A percentile compares a stretch with the other conserved stretches of the same genome.
Evolutionary conservation across 176 grass and related monocot genomes (phyloP).

Genomic region (Canna indica): DNA sequence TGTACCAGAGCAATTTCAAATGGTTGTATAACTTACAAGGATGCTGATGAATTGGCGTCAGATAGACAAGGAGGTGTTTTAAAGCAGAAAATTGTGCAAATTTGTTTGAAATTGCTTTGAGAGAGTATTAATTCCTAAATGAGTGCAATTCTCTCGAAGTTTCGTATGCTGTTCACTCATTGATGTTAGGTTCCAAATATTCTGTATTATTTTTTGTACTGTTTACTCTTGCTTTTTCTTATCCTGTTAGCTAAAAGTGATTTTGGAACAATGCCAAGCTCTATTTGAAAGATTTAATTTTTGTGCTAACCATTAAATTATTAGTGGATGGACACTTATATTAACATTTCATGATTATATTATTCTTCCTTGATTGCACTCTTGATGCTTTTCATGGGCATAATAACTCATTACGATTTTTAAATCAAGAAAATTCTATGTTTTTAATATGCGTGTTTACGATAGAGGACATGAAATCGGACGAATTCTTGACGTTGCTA

Average conservation of each 20-base stretch:
- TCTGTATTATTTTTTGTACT: neutral
- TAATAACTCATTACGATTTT: no score
- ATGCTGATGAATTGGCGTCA: neutral
- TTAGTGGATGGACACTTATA: no score
- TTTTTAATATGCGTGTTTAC: no score
- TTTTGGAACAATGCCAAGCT: no score
- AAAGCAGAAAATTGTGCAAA: neutral
- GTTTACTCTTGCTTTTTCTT: neutral
- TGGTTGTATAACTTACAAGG: slow-evolving; percentile 27
- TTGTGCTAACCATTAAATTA: no score
- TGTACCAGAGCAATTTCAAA: slow-evolving; percentile 68
- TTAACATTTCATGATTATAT: no score
- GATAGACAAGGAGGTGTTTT: neutral
- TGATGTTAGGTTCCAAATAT: neutral
- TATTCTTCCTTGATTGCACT: no score
- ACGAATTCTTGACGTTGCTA: no score
- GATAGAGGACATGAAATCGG: no score
- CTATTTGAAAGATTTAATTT: no score
- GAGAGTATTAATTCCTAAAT: neutral
- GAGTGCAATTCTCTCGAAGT: neutral
- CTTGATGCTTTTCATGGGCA: no score
- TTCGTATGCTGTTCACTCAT: neutral
- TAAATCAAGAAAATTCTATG: no score
- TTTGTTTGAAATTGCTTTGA: neutral
- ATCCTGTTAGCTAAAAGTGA: neutral